phyloP scores from a whole-genome alignment of 805 yeast genomes.

The Yarrowia phangngaensis region DNA sequence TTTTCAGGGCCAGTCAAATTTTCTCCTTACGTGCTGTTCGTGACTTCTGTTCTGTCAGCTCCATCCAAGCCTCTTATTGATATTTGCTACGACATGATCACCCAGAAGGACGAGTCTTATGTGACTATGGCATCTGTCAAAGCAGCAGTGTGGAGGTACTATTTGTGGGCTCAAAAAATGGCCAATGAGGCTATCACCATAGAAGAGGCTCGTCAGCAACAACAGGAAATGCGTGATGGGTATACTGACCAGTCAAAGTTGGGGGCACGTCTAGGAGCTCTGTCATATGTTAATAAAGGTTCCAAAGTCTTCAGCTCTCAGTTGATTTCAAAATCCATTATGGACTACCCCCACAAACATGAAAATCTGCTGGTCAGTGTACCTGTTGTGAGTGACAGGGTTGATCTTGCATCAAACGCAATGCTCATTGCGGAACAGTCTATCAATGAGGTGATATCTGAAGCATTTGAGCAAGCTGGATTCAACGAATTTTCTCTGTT shows the following conservation, averaged over 20 bases:
- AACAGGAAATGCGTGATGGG: conserved; percentile 17
- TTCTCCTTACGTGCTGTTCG: conserved; percentile 9
- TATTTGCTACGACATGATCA: conserved; percentile 21
- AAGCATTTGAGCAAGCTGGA: conserved; percentile 16
- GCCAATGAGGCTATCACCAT: conserved; percentile 23
- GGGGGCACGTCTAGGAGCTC: conserved; percentile 17
- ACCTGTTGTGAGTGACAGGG: conserved; percentile 11
- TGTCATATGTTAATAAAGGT: neutral
- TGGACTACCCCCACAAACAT: conserved; percentile 12
- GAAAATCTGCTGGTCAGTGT: conserved; percentile 14
- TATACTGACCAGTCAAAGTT: conserved; percentile 9
- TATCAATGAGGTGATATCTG: conserved; percentile 14
- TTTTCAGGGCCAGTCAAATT: neutral
- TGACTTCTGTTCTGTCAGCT: neutral
- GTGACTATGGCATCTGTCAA: conserved; percentile 23
- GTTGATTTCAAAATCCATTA: neutral
- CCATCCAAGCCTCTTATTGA: conserved; percentile 12
- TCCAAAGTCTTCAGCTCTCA: neutral
- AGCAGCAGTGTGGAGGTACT: conserved; percentile 17
- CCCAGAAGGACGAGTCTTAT: conserved; percentile 16
- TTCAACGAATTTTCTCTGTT: conserved; percentile 13
- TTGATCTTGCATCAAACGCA: conserved; percentile 5
- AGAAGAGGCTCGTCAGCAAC: conserved; percentile 5
- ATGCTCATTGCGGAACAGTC: conserved; percentile 21
- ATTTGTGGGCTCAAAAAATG: conserved; percentile 23